Conservation (phyloP, 2,329 filamentous ascomycete genomes). For the Pezicula radicicola region DNA sequence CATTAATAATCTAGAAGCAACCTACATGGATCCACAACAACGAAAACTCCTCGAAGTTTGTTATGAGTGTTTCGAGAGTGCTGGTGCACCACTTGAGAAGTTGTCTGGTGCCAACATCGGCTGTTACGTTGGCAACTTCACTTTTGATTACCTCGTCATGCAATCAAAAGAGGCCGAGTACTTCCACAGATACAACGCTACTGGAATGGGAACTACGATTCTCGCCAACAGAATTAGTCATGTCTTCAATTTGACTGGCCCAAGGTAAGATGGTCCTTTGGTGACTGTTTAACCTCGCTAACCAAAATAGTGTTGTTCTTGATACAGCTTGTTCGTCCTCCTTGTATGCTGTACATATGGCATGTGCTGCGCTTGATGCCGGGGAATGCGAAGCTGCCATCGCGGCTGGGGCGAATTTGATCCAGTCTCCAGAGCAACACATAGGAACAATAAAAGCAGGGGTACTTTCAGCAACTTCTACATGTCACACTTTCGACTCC, state of each 20-base stretch:
- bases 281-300: no score
- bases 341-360: constrained; percentile 50
- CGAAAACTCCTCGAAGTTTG: constrained; percentile 16
- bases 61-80: constrained; percentile 17
- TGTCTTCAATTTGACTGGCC: constrained; percentile 28
- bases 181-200: constrained; percentile 21
- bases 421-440: background rate
- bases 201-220: background rate
- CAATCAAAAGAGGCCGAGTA: constrained; percentile 6
- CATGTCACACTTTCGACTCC: no score
- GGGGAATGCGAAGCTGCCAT: constrained; percentile 33
- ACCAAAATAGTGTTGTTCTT: constrained; percentile 1
- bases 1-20: constrained; percentile 4
- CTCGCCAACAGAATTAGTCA: constrained; percentile 27
- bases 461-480: no score
- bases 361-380: constrained; percentile 44
- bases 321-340: constrained; percentile 53
- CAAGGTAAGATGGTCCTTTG: no score
- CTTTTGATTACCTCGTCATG: constrained; percentile 6
- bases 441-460: no score
- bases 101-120: constrained; percentile 12
- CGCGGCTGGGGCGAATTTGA: constrained; percentile 4
- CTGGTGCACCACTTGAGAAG: constrained; percentile 11
- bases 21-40: constrained; percentile 17
- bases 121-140: constrained; percentile 13